phyloP scores from a whole-genome alignment of 1,284 basidiomycete species.

The Cystobasidiaceae sp. region DNA sequence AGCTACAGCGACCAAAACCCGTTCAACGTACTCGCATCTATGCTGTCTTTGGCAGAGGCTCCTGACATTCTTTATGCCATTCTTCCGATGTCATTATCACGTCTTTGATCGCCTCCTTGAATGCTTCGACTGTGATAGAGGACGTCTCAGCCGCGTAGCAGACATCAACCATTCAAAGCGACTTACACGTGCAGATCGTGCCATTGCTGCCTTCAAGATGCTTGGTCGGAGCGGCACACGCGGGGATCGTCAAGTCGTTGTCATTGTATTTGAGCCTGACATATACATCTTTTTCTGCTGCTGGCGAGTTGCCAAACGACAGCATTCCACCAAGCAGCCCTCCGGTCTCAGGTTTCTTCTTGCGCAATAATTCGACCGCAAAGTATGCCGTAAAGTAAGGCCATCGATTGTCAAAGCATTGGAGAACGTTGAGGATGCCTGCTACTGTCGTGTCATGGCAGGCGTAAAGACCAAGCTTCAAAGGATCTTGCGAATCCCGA shows the following conservation, averaged over 20 bases:
- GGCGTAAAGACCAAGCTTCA: constrained; percentile 34
- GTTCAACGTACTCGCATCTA: no score
- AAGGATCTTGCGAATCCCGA: background rate
- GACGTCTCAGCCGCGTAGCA: no score
- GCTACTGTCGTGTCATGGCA: constrained; percentile 40
- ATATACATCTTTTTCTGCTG: background rate
- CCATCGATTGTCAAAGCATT: constrained; percentile 38
- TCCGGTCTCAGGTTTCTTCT: background rate
- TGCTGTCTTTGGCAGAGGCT: no score
- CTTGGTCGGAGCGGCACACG: constrained; percentile 6
- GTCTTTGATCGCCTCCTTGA: constrained; percentile 21
- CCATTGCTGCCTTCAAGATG: constrained; percentile 21
- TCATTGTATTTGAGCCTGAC: constrained; percentile 27
- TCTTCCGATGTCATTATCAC: constrained; percentile 14
- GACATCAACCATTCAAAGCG: no score
- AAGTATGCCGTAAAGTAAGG: constrained; percentile 36
- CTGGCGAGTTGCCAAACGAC: no score
- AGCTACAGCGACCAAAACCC: no score
- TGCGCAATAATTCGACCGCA: constrained; percentile 26
- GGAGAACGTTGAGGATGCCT: constrained; percentile 37
- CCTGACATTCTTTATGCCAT: constrained; percentile 22
- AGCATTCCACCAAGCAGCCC: background rate
- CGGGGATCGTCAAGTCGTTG: constrained; percentile 17
- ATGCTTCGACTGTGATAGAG: constrained; percentile 11
- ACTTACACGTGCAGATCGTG: constrained; percentile 23